A percentile compares a stretch with the other conserved stretches of the same genome.
Conservation (phyloP, 352 stramenopile genomes). For the Pilasporangium apinafurcum region DNA sequence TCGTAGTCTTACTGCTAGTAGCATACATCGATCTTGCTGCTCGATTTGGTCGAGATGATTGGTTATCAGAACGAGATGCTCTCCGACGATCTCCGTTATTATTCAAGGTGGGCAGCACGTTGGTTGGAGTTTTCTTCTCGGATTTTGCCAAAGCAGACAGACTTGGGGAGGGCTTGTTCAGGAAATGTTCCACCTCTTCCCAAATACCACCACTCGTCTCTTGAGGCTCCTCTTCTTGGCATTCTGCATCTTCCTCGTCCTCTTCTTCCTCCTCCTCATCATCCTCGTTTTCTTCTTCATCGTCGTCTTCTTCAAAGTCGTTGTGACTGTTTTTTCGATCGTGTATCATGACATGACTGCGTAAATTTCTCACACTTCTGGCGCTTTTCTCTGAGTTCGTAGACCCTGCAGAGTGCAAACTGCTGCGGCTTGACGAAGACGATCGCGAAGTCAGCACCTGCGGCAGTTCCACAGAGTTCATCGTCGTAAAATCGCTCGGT, state of each 20-base stretch:
- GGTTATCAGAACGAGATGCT: conserved; percentile 18
- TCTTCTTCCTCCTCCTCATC: conserved; percentile 4
- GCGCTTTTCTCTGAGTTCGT: conserved; percentile 24
- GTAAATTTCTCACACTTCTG: conserved; percentile 19
- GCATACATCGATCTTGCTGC: conserved; percentile 4
- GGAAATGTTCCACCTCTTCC: conserved; percentile 70
- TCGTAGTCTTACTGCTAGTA: conserved; percentile 2
- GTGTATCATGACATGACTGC: conserved; percentile 3
- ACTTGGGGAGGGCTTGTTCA: conserved; percentile 63
- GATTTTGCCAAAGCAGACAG: conserved; percentile 33
- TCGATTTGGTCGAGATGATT: conserved; percentile 14
- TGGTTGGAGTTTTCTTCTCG: conserved; percentile 12
- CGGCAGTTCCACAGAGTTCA: conserved; percentile 50
- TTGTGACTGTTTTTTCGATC: background rate
- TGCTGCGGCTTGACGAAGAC: conserved; percentile 29
- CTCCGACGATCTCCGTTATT: conserved; percentile 9
- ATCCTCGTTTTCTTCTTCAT: conserved; percentile 10
- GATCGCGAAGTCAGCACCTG: conserved; percentile 37
- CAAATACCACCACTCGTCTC: conserved; percentile 42
- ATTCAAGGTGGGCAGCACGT: conserved; percentile 37
- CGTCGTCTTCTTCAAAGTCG: conserved; percentile 9
- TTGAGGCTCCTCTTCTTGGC: conserved; percentile 33
- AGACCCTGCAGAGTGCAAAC: conserved; percentile 37
- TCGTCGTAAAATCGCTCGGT: conserved; percentile 11
- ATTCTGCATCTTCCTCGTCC: conserved; percentile 3